Conservation (phyloP, 768 basidiomycete species). For the Suillus spraguei region DNA sequence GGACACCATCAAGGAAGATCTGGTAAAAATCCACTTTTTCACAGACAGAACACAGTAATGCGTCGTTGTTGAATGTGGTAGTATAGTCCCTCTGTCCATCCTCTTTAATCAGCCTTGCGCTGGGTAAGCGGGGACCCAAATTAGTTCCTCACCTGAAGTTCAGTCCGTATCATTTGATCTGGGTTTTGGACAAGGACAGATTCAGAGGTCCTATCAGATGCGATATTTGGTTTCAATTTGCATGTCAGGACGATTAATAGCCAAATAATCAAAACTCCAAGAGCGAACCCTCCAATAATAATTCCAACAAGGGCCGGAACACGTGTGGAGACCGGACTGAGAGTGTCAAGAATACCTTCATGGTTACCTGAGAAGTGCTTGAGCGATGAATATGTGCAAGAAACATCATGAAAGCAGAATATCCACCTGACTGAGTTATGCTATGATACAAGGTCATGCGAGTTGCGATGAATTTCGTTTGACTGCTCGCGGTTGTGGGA, state of each 20-base stretch:
- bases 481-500: neutral
- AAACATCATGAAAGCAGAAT: neutral
- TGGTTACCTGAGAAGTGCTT: neutral
- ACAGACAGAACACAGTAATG: slow-evolving; percentile 9
- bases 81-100: neutral
- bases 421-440: neutral
- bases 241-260: neutral
- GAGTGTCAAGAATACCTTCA: neutral
- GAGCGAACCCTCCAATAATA: neutral
- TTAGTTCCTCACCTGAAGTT: neutral
- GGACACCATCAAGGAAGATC: slow-evolving; percentile 11
- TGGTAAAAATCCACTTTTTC: slow-evolving; percentile 7
- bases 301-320: neutral
- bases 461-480: neutral
- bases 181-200: neutral
- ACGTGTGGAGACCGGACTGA: neutral
- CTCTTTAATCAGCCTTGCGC: neutral
- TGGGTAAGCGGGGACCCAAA: neutral
- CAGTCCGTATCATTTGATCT: neutral
- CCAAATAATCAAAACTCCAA: neutral
- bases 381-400: neutral
- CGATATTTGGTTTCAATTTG: neutral
- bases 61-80: neutral
- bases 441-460: neutral
- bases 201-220: neutral